Evolutionary conservation across 352 stramenopile genomes (phyloP), one percentile per base, ranked within the genome.

Genomic region (Globisporangium alternatum): DNA sequence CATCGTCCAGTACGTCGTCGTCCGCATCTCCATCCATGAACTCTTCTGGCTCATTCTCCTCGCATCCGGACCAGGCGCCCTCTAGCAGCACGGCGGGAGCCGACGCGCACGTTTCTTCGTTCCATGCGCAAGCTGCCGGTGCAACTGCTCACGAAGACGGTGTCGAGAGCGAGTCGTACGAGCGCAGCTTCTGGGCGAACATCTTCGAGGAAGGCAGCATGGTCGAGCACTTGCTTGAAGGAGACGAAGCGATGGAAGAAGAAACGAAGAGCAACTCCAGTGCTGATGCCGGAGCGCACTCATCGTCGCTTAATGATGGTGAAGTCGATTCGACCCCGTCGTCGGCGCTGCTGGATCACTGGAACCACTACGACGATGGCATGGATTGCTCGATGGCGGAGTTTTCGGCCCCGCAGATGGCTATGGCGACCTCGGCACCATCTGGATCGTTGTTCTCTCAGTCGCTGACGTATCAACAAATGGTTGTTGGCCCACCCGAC

Each of bases 361-460:
- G 72, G 72, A 54, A 30, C 17, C 58, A 75, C 28, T 86, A 76
- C 48, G 68, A 84, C 64, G 62, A 77, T 2, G 66, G 76, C 41
- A 72, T 81, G 61, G 33, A 55, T 5, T 65, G 63, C 15, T 51
- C 62, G 21, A 59, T 77, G 53, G 28, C 67, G 5, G 70, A 62
- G 2, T 81, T 81, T 28, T 30, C 64, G 10, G 25, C 68, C 37
- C 59, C 77, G 5, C 39, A 55, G 22, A 62, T 66, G 17, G 43
- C 70, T 30, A 45, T 67, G 15, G 47, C 33, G 19, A 66, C 43
- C 21, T 35, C 58, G 15, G 31, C 52, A 15, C 1, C 56, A 13
- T 52, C 64, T 7, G 47, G 63, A n/a, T 60, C 65, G 9, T 62
- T 54, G 21, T 60, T 53, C n/a, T 35, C 55, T 13, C 67, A 55